Evolutionary conservation across 208 protist genomes (phyloP).

Genomic region (Acanthamoeba sp.): DNA sequence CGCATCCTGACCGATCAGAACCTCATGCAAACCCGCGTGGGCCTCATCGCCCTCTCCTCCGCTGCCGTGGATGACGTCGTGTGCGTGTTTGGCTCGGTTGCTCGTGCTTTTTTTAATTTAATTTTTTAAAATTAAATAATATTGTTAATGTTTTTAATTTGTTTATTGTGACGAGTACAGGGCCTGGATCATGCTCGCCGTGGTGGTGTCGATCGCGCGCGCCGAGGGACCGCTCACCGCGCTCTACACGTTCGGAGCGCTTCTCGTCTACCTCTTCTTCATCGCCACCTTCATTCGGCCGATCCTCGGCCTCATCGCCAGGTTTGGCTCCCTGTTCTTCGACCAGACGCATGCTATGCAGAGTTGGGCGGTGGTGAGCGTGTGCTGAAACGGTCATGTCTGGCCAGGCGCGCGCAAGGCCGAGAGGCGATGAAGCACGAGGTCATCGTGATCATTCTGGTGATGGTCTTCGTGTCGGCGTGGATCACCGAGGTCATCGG

Average conservation of each 20-base stretch:
- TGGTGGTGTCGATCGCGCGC: constrained; percentile 82
- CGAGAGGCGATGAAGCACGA: constrained; percentile 76
- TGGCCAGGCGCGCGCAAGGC: background rate
- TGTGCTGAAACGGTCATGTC: background rate
- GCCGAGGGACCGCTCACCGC: constrained; percentile 66
- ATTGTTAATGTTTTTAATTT: too few relatives aligned
- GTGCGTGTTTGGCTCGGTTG: background rate
- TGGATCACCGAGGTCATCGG: constrained; percentile 84
- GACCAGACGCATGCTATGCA: too few relatives aligned
- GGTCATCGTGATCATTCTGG: constrained; percentile 60
- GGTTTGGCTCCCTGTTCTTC: too few relatives aligned
- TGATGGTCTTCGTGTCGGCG: constrained; percentile 76
- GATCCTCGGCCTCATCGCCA: constrained; percentile 37
- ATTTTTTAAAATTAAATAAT: too few relatives aligned
- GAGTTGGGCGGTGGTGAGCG: too few relatives aligned
- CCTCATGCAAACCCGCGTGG: constrained; percentile 81
- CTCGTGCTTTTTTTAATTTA: background rate
- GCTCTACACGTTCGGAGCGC: constrained; percentile 82
- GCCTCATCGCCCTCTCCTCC: constrained; percentile 79
- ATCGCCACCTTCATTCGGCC: constrained; percentile 77
- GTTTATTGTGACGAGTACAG: background rate
- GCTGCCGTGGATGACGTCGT: constrained; percentile 87
- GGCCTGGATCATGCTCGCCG: constrained; percentile 84
- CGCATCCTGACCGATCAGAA: constrained; percentile 85
- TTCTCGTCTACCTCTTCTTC: constrained; percentile 77